phyloP scores from a whole-genome alignment of 192 early-diverging fungal genomes.

The Gigaspora rosea region DNA sequence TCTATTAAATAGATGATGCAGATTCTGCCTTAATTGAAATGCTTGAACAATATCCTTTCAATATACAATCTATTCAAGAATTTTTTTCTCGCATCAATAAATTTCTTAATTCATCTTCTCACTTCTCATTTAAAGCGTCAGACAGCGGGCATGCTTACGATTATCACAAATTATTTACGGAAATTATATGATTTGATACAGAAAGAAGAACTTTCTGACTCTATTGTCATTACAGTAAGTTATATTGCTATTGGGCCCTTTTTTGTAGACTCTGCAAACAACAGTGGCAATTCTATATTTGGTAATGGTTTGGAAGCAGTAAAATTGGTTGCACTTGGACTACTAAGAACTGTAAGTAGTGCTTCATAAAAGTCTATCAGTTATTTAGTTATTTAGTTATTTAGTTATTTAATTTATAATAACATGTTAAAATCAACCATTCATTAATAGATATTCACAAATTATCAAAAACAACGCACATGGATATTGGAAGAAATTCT shows the following conservation, averaged over 20 bases:
- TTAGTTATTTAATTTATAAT: background rate
- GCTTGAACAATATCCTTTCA: slow-evolving; percentile 31
- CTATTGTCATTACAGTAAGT: slow-evolving; percentile 47
- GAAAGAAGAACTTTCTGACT: slow-evolving; percentile 48
- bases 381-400: background rate
- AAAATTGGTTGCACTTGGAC: slow-evolving; percentile 37
- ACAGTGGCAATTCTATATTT: slow-evolving; percentile 31
- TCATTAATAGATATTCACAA: slow-evolving; percentile 48
- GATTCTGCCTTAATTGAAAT: slow-evolving; percentile 14
- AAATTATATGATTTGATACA: slow-evolving; percentile 31
- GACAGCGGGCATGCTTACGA: slow-evolving; percentile 8
- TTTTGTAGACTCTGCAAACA: slow-evolving; percentile 46
- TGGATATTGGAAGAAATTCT: slow-evolving; percentile 92
- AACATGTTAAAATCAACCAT: background rate
- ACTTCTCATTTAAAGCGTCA: slow-evolving; percentile 27
- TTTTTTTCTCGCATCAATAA: background rate
- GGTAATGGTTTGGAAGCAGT: slow-evolving; percentile 34
- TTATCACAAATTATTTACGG: slow-evolving; percentile 28
- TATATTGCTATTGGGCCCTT: slow-evolving; percentile 53
- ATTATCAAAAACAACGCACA: slow-evolving; percentile 59
- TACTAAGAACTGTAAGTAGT: slow-evolving; percentile 35
- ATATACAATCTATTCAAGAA: background rate
- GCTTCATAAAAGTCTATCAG: background rate
- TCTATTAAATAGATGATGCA: background rate
- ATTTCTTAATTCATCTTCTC: background rate